Evolutionary conservation across 2,329 filamentous ascomycete species (phyloP).

Genomic region (Capronia americana): DNA sequence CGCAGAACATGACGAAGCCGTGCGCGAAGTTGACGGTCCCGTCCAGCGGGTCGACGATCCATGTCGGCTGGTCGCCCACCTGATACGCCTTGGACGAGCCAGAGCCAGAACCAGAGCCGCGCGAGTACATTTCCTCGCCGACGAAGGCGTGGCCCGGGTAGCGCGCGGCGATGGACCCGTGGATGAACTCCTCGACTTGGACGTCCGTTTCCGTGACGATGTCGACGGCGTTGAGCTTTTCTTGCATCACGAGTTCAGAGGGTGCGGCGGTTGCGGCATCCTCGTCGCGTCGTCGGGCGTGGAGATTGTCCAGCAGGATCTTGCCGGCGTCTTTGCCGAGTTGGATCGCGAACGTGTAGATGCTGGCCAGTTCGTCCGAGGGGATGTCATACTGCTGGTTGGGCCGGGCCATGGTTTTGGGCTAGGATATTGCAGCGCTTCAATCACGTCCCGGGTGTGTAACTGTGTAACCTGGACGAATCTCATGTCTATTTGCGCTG

Average conservation of each 20-base stretch:
- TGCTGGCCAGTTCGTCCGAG: constrained; percentile 62
- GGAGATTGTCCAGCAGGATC: constrained; percentile 70
- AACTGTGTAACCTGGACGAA: no score
- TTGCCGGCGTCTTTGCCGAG: constrained; percentile 73
- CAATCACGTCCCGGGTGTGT: no score
- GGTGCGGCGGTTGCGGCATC: neutral
- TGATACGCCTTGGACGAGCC: constrained; percentile 72
- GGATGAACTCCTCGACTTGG: constrained; percentile 77
- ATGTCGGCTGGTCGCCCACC: constrained; percentile 68
- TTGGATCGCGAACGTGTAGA: constrained; percentile 74
- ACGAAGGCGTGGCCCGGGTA: constrained; percentile 77
- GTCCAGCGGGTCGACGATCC: constrained; percentile 78
- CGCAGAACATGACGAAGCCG: constrained; percentile 80
- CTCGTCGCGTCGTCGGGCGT: constrained; percentile 55
- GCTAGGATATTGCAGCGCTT: no score
- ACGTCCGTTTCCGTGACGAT: constrained; percentile 77
- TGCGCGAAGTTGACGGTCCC: constrained; percentile 83
- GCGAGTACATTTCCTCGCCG: constrained; percentile 76
- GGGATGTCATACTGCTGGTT: constrained; percentile 16
- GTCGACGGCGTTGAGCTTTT: constrained; percentile 79
- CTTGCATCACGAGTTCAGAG: constrained; percentile 52
- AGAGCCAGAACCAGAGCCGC: constrained; percentile 46
- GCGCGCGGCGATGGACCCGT: constrained; percentile 60
- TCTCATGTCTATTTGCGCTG: no score
- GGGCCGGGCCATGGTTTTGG: neutral